A percentile compares a stretch with the other conserved stretches of the same genome.
phyloP scores from a whole-genome alignment of 495 filamentous ascomycete genomes.

The Aspergillus incahuasiensis region DNA sequence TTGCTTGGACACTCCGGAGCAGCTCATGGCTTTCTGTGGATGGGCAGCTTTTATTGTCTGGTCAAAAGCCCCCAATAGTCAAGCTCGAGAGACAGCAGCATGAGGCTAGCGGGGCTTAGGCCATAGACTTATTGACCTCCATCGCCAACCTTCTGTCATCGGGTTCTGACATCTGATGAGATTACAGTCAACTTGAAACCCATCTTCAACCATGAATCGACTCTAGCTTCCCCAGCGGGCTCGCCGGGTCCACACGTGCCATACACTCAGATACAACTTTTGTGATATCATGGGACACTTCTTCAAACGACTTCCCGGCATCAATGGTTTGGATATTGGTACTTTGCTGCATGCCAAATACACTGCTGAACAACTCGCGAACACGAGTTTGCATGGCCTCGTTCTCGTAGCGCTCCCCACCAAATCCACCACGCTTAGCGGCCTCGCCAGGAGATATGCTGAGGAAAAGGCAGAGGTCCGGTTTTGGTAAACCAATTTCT shows the following conservation, averaged over 20 bases:
- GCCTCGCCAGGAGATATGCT: constrained; percentile 71
- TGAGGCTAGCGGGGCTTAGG: no score
- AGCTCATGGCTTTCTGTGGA: no score
- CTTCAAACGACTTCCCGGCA: constrained; percentile 49
- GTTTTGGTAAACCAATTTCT: constrained; percentile 81
- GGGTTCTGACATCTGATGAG: not conserved
- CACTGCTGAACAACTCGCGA: constrained; percentile 59
- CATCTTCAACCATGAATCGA: not conserved
- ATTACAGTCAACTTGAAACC: not conserved
- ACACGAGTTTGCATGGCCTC: constrained; percentile 78
- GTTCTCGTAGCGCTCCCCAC: constrained; percentile 84
- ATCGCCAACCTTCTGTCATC: not conserved
- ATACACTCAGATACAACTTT: constrained; percentile 50
- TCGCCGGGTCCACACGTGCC: constrained; percentile 30
- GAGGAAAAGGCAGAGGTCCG: constrained; percentile 84
- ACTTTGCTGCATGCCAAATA: constrained; percentile 36
- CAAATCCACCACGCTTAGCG: constrained; percentile 74
- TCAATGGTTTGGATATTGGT: constrained; percentile 43
- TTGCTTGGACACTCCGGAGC: no score
- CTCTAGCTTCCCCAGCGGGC: constrained; percentile 37
- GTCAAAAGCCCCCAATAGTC: no score
- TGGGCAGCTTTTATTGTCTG: no score
- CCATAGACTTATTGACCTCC: no score
- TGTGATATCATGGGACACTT: constrained; percentile 56
- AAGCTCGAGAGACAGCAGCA: no score